A percentile compares a stretch with the other conserved stretches of the same genome.
Conservation (phyloP, 768 basidiomycete species). For the Termitomyces sp. region DNA sequence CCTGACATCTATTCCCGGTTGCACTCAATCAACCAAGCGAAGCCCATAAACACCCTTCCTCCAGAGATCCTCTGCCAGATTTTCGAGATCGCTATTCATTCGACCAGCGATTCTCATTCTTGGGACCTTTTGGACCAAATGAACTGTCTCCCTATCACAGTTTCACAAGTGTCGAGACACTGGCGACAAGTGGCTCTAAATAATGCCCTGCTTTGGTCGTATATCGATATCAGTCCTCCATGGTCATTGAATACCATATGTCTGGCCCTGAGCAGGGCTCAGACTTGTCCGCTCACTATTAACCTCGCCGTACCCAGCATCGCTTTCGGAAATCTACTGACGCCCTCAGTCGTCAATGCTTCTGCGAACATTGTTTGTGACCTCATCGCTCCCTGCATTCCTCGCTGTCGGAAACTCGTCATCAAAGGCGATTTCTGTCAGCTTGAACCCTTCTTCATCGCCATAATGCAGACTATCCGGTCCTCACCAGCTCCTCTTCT, state of each 20-base stretch:
- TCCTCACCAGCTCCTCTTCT: slow-evolving; percentile 6
- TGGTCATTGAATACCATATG: slow-evolving; percentile 10
- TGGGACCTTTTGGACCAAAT: background rate
- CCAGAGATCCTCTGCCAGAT: slow-evolving; percentile 12
- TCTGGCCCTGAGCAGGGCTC: slow-evolving; percentile 6
- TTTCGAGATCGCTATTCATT: slow-evolving; percentile 4
- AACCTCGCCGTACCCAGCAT: slow-evolving; percentile 8
- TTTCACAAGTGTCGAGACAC: slow-evolving; percentile 14
- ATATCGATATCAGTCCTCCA: slow-evolving; percentile 13
- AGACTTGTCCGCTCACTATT: slow-evolving; percentile 8
- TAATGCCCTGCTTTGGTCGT: slow-evolving; percentile 11
- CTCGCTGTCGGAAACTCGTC: slow-evolving; percentile 10
- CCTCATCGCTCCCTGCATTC: slow-evolving; percentile 6
- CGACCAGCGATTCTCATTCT: background rate
- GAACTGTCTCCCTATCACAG: slow-evolving; percentile 2
- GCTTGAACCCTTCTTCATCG: slow-evolving; percentile 8
- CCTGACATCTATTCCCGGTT: slow-evolving; percentile 1
- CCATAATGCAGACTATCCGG: slow-evolving; percentile 5
- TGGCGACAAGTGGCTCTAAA: slow-evolving; percentile 13
- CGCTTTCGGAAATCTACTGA: slow-evolving; percentile 7
- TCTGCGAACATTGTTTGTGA: slow-evolving; percentile 6
- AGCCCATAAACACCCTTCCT: slow-evolving; percentile 9
- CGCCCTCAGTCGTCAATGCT: slow-evolving; percentile 7
- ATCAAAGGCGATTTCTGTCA: slow-evolving; percentile 14
- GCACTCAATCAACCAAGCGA: slow-evolving; percentile 6